Evolutionary conservation across 176 grass and related monocot species (phyloP), one percentile per base, ranked within the genome.

Genomic region (Oryza coarctata): DNA sequence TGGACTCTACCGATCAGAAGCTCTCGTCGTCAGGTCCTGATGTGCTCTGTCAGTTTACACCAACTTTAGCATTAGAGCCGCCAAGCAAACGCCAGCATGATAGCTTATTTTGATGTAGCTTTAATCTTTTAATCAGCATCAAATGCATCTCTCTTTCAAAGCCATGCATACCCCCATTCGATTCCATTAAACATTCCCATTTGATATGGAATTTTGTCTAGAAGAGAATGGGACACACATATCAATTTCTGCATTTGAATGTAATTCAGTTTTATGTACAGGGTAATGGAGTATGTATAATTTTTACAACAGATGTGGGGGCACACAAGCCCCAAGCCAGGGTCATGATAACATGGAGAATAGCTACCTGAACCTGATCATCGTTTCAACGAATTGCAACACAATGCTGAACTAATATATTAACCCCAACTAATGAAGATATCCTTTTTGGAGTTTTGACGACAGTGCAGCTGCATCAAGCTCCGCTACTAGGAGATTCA

Each of bases 221-320:
- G 12, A 57, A 28, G 55, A 40, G 33, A 71, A 28, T 76, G 80
- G 36, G 29, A 12, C 2, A 64, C 20, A 9, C 40, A 65, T 22
- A 5, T 29, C 70, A 74, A 22, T 50, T 55, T 84, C 33, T 68
- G 63, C 18, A 77, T 67, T 72, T 68, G 18, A 73, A 86, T 6
- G 12, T 29, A 40, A 26, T 83, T 78, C 60, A 36, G 15, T 78
- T 78, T 31, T 73, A 77, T 86, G 79, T 86, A 90, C 79, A 90
- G 27, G 73, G 70, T 74, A 25, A 86, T 79, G 61, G 47, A 83
- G 3, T 17, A 57, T 73, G 52, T 23, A 78, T 43, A 44, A 36
- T 68, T 68, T 82, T 86, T 78, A 90, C 79, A 78, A 33, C 14
- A 82, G 63, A 68, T 33, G 27, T 44, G 60, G 40, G 68, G 20